Evolutionary conservation across 441 rosid species (phyloP).

Genomic region (Populus hybrid): DNA sequence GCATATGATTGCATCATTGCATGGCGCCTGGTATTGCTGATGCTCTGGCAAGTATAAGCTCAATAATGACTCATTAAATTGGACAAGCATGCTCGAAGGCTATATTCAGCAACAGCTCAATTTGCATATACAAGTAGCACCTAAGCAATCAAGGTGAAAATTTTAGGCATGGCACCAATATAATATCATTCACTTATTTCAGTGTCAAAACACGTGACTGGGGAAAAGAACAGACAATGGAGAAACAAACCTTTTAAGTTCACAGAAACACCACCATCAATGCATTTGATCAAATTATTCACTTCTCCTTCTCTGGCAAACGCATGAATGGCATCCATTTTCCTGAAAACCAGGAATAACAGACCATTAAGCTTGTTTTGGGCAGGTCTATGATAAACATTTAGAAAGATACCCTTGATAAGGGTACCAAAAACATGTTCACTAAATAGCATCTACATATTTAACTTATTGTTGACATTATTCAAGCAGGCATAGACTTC

Average conservation of each 20-base stretch:
- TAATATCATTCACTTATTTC: not conserved
- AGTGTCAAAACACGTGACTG: not conserved
- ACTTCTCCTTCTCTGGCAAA: conserved; percentile 93
- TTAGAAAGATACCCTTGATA: not conserved
- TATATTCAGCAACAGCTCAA: not conserved
- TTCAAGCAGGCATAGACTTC: not conserved
- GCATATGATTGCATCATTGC: not conserved
- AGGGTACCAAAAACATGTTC: not conserved
- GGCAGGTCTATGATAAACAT: not conserved
- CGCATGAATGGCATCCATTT: conserved; percentile 83
- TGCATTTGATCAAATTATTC: conserved; percentile 61
- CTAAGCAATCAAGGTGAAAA: not conserved
- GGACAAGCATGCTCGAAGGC: not conserved
- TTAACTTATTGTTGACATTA: not conserved
- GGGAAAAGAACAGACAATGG: not conserved
- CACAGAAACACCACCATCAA: conserved; percentile 67
- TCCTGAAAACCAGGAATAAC: conserved; percentile 40
- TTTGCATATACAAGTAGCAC: not conserved
- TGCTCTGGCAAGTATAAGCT: not conserved
- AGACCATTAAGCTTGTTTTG: not conserved
- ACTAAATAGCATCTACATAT: not conserved
- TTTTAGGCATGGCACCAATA: not conserved
- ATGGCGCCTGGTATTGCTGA: not conserved
- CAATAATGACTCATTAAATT: not conserved
- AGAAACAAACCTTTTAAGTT: conserved; percentile 57